Conservation (phyloP, 495 filamentous ascomycete species). For the Penicillium samsonianum region DNA sequence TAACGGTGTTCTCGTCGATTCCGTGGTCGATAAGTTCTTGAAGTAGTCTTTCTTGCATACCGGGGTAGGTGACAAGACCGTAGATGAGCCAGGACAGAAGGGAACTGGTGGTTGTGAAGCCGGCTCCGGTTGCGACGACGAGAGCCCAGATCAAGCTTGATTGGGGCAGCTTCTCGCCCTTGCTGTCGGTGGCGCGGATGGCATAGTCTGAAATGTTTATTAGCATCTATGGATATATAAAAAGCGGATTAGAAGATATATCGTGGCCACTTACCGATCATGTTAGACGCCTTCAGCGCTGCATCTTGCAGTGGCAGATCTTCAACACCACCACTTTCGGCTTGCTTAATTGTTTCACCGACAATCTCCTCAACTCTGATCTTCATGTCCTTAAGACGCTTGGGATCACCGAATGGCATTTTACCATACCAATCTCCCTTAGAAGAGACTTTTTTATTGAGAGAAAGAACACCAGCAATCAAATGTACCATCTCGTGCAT, state of each 20-base stretch:
- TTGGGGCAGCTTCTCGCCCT: conserved; percentile 51
- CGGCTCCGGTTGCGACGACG: conserved; percentile 31
- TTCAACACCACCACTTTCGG: conserved; percentile 28
- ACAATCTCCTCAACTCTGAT: conserved; percentile 31
- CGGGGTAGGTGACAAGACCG: conserved; percentile 47
- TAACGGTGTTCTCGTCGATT: conserved; percentile 34
- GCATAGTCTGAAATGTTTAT: conserved; percentile 39
- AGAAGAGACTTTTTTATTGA: conserved; percentile 53
- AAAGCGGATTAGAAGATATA: neutral
- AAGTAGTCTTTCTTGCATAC: conserved; percentile 52
- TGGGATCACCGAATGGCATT: conserved; percentile 55
- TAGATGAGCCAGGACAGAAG: conserved; percentile 53
- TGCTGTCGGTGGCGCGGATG: conserved; percentile 47
- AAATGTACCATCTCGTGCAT: conserved; percentile 38
- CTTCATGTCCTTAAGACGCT: conserved; percentile 27
- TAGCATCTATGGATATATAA: neutral
- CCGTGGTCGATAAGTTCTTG: conserved; percentile 56
- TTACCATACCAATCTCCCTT: conserved; percentile 48
- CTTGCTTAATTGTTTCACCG: conserved; percentile 34
- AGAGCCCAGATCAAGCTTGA: conserved; percentile 29
- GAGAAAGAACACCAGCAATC: conserved; percentile 40
- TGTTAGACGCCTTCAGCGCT: conserved; percentile 45
- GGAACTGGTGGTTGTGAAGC: conserved; percentile 31
- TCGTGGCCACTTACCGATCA: conserved; percentile 31
- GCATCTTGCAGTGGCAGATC: conserved; percentile 52